These are phyloP conservation scores for Agaricales sp. DNA, from an alignment of 1,284 basidiomycete genomes.

Conservation along the genomic window DNA sequence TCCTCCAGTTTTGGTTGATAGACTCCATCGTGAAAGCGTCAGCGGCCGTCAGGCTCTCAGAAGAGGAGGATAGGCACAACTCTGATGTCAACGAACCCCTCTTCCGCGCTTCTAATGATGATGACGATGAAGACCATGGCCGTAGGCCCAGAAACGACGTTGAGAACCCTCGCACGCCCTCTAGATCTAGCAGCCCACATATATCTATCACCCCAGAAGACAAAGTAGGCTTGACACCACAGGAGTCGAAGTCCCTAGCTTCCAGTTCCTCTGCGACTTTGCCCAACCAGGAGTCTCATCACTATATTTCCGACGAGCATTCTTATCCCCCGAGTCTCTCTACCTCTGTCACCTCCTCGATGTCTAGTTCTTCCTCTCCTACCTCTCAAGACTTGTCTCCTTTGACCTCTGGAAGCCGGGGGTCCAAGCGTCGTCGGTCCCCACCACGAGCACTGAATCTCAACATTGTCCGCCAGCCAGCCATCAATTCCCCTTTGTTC, in stretches of 20 bases:
- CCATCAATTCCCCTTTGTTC: conserved; percentile 21
- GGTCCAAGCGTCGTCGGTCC: conserved; percentile 28
- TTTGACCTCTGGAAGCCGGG: conserved; percentile 20
- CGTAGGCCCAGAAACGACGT: conserved; percentile 28
- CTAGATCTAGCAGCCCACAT: conserved; percentile 23
- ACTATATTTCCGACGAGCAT: conserved; percentile 28
- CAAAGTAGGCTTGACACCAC: conserved; percentile 15
- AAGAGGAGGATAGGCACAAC: conserved; percentile 24
- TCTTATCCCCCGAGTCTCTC: conserved; percentile 51
- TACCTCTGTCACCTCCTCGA: conserved; percentile 27
- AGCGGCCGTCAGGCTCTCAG: conserved; percentile 26
- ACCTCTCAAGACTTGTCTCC: conserved; percentile 16
- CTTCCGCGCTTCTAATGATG: conserved; percentile 41
- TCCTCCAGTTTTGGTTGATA: conserved; percentile 83
- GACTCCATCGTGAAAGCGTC: conserved; percentile 80
- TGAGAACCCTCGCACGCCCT: conserved; percentile 28
- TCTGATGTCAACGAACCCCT: conserved; percentile 49
- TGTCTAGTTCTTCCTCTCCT: conserved; percentile 18
- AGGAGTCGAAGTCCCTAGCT: conserved; percentile 1
- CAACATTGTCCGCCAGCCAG: conserved; percentile 19
- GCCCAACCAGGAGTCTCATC: conserved; percentile 23
- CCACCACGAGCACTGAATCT: conserved; percentile 33
- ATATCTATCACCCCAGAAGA: conserved; percentile 11
- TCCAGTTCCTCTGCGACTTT: conserved; percentile 18
- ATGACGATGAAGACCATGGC: conserved; percentile 26